Base-by-base conservation (phyloP, 495 filamentous ascomycete species). In the Amniculicola lignicola region DNA sequence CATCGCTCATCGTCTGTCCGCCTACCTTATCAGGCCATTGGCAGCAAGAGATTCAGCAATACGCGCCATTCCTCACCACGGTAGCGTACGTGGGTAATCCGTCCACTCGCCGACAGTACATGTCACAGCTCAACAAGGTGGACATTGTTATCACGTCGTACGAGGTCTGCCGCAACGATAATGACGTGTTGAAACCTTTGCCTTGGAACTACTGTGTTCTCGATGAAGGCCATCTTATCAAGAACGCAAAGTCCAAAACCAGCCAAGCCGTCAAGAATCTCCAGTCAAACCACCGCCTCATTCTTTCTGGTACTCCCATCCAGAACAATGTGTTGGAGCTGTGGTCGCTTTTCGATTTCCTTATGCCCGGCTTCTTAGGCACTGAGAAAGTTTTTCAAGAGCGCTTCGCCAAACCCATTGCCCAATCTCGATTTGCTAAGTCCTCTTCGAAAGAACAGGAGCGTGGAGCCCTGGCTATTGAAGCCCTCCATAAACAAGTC, bases 321-420 rank as follows among this genome's bases (percentile, higher is more conserved):
- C 93, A 98, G 69, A 98, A 98, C 71, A 98, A 97, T 68, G 86
- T 98, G 16, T 78, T 96, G 6, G 93, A 98, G 66, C 77, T 98
- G n/a, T 98, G 93, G 93, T 97, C 94, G 0, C 80, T 98, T 5
- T 97, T 98, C 64, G 93, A 98, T 70, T 98, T 98, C 75, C 74
- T 98, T 54, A 98, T 98, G 93, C 93, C 93, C 3, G 94, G 93
- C 5, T 98, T 98, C 78, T 75, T 98, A 6, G 93, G 93, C n/a
- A 89, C 93, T 0, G 93, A 98, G 65, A 97, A 96, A 71, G 92
- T 98, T 22, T 98, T 98, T 78, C 75, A 95, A 37, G 94, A 98
- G 67, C 83, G 93, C 19, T 98, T 98, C 60, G 92, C 93, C 12
- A 97, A 97, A 70, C 93, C 93, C 16, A 98, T 98, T 58, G 90